These are phyloP conservation scores for Ogataea ramenticola DNA, from an alignment of 805 yeast species.

Conservation along the genomic window DNA sequence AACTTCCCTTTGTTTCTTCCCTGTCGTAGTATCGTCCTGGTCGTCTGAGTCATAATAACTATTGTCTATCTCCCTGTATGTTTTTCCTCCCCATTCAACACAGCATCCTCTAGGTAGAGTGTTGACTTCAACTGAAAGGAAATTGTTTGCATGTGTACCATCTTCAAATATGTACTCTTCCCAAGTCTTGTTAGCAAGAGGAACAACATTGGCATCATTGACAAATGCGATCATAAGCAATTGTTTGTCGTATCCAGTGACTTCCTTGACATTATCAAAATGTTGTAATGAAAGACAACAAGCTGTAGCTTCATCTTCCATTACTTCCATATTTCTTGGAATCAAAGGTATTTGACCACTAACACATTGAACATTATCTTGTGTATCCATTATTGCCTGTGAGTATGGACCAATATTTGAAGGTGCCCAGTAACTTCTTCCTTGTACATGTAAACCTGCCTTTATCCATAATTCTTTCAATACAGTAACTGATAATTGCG, in stretches of 20 bases:
- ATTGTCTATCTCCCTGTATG: conserved; percentile 33
- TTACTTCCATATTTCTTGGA: conserved; percentile 61
- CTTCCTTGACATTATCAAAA: conserved; percentile 52
- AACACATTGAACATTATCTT: conserved; percentile 45
- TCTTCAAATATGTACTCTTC: conserved; percentile 25
- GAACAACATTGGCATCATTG: conserved; percentile 25
- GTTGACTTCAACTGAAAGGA: conserved; percentile 48
- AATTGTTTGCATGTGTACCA: conserved; percentile 15
- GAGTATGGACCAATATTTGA: conserved; percentile 98
- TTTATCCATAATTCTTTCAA: conserved; percentile 31
- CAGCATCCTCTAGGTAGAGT: conserved; percentile 56
- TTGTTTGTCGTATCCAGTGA: conserved; percentile 39
- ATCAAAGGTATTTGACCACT: conserved; percentile 91
- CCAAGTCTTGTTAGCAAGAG: conserved; percentile 37
- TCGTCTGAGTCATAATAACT: conserved; percentile 37
- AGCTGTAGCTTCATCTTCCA: conserved; percentile 24
- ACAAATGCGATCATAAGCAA: conserved; percentile 51
- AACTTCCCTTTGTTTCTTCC: conserved; percentile 30
- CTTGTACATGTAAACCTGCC: conserved; percentile 81
- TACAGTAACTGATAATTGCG: conserved; percentile 59
- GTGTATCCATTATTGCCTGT: conserved; percentile 56
- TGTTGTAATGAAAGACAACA: conserved; percentile 66
- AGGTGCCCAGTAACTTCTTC: conserved; percentile 97
- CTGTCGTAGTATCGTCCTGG: conserved; percentile 21
- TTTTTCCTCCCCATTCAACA: conserved; percentile 71